Conservation (phyloP, 345 rosid genomes). For the Rhizophora mangle region DNA sequence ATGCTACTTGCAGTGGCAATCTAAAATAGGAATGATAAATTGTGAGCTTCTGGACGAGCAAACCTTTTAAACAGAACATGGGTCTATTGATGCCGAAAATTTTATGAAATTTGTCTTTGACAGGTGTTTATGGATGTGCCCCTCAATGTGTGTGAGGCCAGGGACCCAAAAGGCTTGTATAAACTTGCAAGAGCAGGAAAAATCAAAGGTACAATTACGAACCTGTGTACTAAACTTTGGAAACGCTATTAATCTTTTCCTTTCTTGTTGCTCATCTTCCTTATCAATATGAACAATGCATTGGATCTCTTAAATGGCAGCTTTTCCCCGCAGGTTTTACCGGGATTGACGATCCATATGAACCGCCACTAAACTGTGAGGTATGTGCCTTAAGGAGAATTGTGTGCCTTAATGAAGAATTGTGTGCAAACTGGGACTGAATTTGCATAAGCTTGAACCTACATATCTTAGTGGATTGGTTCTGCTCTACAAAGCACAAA, state of each 20-base stretch:
- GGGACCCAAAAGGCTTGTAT: constrained; percentile 87
- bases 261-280: too few species aligned
- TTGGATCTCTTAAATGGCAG: not conserved
- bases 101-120: constrained; percentile 8
- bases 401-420: not conserved
- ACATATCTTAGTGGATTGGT: not conserved
- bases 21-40: not conserved
- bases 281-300: too few species aligned
- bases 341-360: constrained; percentile 76
- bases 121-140: constrained; percentile 79
- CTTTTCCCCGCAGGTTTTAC: constrained; percentile 52
- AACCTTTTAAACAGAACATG: not conserved
- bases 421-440: not conserved
- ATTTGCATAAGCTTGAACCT: not conserved
- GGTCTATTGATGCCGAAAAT: constrained; percentile 9
- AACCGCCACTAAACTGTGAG: constrained; percentile 63
- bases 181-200: constrained; percentile 89
- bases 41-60: not conserved
- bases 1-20: constrained; percentile 5
- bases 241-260: too few species aligned
- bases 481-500: not conserved
- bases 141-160: constrained; percentile 66
- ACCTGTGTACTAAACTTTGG: not conserved
- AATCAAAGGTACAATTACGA: constrained; percentile 51
- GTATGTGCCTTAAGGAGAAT: constrained; percentile 24